Evolutionary conservation across 1,284 basidiomycete species (phyloP), one percentile per base, ranked within the genome.

Genomic region (Ganoderma leucocontextum): DNA sequence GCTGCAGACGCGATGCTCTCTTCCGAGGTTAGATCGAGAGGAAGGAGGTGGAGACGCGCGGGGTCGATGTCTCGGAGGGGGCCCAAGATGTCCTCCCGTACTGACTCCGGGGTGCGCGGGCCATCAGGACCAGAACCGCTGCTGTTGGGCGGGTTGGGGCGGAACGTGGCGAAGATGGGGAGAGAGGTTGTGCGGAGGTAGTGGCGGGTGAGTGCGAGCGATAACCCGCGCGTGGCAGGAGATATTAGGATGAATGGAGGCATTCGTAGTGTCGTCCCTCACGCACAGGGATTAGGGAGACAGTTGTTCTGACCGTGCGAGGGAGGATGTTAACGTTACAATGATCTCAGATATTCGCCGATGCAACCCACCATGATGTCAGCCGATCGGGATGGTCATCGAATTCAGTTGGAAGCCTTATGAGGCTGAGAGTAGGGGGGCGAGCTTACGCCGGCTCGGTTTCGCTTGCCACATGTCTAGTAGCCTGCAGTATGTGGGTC

Each of bases 161-260:
- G 85, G 76, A 87, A 84, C 4, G 86, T 88, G 17, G 87, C 86
- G 72, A 82, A 87, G 4, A 90, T 84, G 1, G 87, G 87, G 22
- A 87, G 76, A 12, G 78, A 75, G 8, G 87, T 88, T 0, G 82
- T 83, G 60, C 80, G 80, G 38, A 89, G 82, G 69, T 85, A 84
- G 73, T 87, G 83, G n/a, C 87, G 82, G 17, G 86, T 84, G 39
- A 90, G 80, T 1, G 87, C 86, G 36, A 88, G 82, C 12, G 86
- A 87, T 15, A 89, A 80, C 13, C 87, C 87, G 29, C 87, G 81
- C 15, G 85, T 86, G 0, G 86, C 83, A 25, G 82, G 81, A 25
- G 82, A 77, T 41, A 88, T 78, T 63, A 88, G 80, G 72, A 85
- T 75, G 71, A 87, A 87, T 0, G 83, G 84, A 2, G 68, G 38